These are phyloP conservation scores for Aspergillus terreus DNA, from an alignment of 2,329 filamentous ascomycete species.

Conservation along the genomic window DNA sequence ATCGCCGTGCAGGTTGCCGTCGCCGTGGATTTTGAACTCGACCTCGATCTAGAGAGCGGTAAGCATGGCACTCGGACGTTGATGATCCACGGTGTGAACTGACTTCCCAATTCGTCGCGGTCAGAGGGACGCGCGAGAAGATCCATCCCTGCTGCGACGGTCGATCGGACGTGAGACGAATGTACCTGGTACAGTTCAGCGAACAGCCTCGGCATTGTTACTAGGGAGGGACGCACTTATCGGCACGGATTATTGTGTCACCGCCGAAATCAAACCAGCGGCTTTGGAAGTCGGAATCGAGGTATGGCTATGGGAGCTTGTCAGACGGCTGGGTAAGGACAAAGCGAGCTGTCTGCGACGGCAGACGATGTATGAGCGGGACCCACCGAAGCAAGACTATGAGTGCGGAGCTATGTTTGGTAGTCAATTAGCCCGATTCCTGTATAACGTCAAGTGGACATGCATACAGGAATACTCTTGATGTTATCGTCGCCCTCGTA, in stretches of 20 bases:
- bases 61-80: background rate
- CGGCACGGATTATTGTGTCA: slow-evolving; percentile 76
- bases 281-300: slow-evolving; percentile 97
- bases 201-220: background rate
- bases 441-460: background rate
- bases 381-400: slow-evolving; percentile 75
- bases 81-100: slow-evolving; percentile 7
- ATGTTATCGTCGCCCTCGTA: slow-evolving; percentile 53
- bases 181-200: slow-evolving; percentile 60
- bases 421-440: slow-evolving; percentile 12
- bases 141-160: slow-evolving; percentile 90
- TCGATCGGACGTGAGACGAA: slow-evolving; percentile 85
- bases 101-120: slow-evolving; percentile 95
- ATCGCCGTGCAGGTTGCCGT: slow-evolving; percentile 87
- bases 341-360: background rate
- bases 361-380: slow-evolving; percentile 6
- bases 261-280: slow-evolving; percentile 99
- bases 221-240: slow-evolving; percentile 43
- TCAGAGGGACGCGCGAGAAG: slow-evolving; percentile 89
- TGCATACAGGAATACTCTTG: slow-evolving; percentile 62
- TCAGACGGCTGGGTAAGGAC: slow-evolving; percentile 3
- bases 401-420: slow-evolving; percentile 69
- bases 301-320: slow-evolving; percentile 67
- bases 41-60: slow-evolving; percentile 65
- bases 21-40: slow-evolving; percentile 90